These are phyloP conservation scores for Penicillium nucicola DNA, from an alignment of 495 filamentous ascomycete species.

Conservation along the genomic window DNA sequence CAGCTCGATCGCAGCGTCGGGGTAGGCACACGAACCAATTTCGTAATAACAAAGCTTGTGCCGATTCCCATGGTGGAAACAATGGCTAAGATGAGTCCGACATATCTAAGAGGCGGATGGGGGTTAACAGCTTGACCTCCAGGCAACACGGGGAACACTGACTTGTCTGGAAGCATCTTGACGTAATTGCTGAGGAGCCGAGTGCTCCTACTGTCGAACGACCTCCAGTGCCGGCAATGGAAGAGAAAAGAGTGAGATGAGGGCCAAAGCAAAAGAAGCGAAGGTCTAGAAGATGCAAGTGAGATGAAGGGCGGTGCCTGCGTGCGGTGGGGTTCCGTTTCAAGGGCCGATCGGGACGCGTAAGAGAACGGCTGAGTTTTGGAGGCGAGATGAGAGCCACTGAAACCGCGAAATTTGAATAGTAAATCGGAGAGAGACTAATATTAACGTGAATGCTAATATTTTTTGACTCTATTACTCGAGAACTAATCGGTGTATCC, in stretches of 20 bases:
- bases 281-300: conserved; percentile 8
- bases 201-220: conserved; percentile 36
- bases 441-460: no score
- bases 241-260: conserved; percentile 14
- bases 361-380: conserved; percentile 14
- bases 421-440: no score
- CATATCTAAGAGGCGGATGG: conserved; percentile 65
- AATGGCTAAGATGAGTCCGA: conserved; percentile 86
- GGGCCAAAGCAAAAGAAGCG: conserved; percentile 11
- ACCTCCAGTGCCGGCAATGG: conserved; percentile 37
- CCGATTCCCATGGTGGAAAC: conserved; percentile 91
- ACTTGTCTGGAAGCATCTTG: conserved; percentile 87
- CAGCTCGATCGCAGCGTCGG: no score
- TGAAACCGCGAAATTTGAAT: no score
- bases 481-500: no score
- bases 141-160: conserved; percentile 38
- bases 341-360: conserved; percentile 31
- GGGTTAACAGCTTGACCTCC: no score
- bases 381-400: not conserved
- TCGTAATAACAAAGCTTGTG: conserved; percentile 93
- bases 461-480: no score
- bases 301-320: conserved; percentile 22
- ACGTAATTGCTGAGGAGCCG: conserved; percentile 35
- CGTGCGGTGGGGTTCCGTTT: conserved; percentile 35
- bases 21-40: conserved; percentile 62